Evolutionary conservation across 1,284 basidiomycete species (phyloP), one percentile per base, ranked within the genome.

Genomic region (Laetiporus sulphureus): DNA sequence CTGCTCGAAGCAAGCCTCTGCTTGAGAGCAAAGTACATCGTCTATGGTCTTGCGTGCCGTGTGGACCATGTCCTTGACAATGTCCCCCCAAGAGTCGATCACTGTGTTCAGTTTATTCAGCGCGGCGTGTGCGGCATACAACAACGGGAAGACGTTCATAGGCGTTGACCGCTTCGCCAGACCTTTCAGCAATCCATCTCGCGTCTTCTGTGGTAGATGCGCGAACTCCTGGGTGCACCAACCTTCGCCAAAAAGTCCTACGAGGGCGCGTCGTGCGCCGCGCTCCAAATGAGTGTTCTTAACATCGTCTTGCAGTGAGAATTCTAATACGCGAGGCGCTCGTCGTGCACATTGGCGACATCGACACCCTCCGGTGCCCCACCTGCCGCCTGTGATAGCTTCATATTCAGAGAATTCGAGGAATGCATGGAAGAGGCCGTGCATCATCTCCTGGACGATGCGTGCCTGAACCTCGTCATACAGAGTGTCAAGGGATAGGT

Each of bases 141-240:
- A 66, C 4, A 89, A 65, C 0, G 79, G 59, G 31, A 91, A 79
- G 1, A 82, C 71, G 41, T 84, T 89, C 38, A 63, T 50, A 0
- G 81, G 73, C 0, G 72, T 78, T 7, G 86, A 80, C 8, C 77
- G 69, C 46, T 81, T 82, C 21, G 71, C 71, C 1, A 93, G 70
- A 2, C 86, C 83, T 44, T 78, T 79, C 22, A 92, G 62, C 2
- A 93, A 65, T 15, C 66, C 67, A 20, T 86, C 79, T 24, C 86
- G 75, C 23, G 79, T 71, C 49, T 79, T 79, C 48, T 73, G 73
- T 3, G 80, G 72, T 1, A 93, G 69, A 0, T 66, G 59, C 1
- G 84, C 83, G 51, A 95, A 86, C 47, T 94, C 90, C 23, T 76
- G 57, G 0, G 76, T 84, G 48, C 79, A 83, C 92, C 91, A 95